These are phyloP conservation scores for Amoebophrya sp. DNA, from an alignment of 169 alveolate genomes.

Conservation along the genomic window DNA sequence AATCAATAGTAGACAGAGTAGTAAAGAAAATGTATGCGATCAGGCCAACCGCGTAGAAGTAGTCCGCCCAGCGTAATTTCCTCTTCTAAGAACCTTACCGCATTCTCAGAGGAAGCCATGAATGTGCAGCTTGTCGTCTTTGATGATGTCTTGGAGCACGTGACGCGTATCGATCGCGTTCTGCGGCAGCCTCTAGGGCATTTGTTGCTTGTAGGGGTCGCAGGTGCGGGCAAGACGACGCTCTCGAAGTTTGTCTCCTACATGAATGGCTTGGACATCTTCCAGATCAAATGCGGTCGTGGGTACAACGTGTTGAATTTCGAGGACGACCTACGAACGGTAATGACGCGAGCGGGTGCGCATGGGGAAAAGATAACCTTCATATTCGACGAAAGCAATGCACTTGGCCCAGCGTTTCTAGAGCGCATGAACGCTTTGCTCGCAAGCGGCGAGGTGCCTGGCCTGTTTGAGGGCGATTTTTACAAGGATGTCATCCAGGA, in stretches of 20 bases:
- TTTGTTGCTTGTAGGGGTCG: constrained; percentile 58
- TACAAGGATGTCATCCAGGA: constrained; percentile 82
- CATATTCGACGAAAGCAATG: constrained; percentile 95
- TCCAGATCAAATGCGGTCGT: constrained; percentile 92
- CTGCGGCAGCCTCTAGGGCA: constrained; percentile 95
- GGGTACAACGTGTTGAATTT: constrained; percentile 78
- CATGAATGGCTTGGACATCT: constrained; percentile 89
- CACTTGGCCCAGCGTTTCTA: constrained; percentile 92
- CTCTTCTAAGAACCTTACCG: no score
- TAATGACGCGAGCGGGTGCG: constrained; percentile 89
- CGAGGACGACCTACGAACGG: constrained; percentile 76
- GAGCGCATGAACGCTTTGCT: constrained; percentile 98
- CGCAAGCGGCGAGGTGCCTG: constrained; percentile 99
- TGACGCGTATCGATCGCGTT: constrained; percentile 93
- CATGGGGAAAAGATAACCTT: constrained; percentile 93
- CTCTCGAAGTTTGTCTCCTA: constrained; percentile 91
- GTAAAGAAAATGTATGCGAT: no score
- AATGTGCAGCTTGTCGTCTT: constrained; percentile 45
- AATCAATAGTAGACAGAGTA: no score
- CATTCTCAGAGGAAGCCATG: no score
- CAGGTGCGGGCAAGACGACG: constrained; percentile 74
- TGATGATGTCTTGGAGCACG: constrained; percentile 91
- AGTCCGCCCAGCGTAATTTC: no score
- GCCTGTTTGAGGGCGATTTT: constrained; percentile 96
- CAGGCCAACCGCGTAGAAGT: no score